A percentile compares a stretch with the other conserved stretches of the same genome.
These are phyloP conservation scores for Candida loeiensis DNA, from an alignment of 805 yeast genomes.

Conservation along the genomic window DNA sequence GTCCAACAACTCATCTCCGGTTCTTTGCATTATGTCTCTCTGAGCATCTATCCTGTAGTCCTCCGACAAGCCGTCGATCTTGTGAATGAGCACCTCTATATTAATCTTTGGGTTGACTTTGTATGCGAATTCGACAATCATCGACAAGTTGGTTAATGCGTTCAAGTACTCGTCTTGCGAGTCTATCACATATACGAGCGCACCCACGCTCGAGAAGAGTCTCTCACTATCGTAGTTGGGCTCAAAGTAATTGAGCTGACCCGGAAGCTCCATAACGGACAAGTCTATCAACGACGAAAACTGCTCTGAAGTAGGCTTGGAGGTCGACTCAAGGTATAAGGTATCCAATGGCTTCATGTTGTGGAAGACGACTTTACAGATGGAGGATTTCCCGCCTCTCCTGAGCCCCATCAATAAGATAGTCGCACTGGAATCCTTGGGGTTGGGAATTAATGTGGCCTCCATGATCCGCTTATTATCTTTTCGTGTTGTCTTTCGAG, in stretches of 20 bases:
- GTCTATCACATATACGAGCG: slow-evolving; percentile 91
- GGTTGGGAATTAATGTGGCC: slow-evolving; percentile 22
- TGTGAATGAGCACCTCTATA: slow-evolving; percentile 90
- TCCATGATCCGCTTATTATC: slow-evolving; percentile 13
- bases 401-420: slow-evolving; percentile 85
- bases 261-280: slow-evolving; percentile 91
- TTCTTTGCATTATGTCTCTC: slow-evolving; percentile 93
- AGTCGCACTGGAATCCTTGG: slow-evolving; percentile 67
- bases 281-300: slow-evolving; percentile 81
- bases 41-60: slow-evolving; percentile 94
- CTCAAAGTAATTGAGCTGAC: slow-evolving; percentile 85
- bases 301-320: slow-evolving; percentile 82
- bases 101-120: slow-evolving; percentile 80
- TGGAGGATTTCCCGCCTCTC: slow-evolving; percentile 90
- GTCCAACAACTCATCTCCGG: slow-evolving; percentile 88
- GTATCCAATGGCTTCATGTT: slow-evolving; percentile 96
- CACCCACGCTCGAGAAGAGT: slow-evolving; percentile 78
- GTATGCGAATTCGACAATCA: slow-evolving; percentile 83
- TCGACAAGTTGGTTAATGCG: slow-evolving; percentile 83
- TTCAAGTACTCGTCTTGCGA: slow-evolving; percentile 92
- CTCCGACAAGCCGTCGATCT: slow-evolving; percentile 91
- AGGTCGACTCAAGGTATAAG: slow-evolving; percentile 81
- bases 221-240: slow-evolving; percentile 77
- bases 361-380: slow-evolving; percentile 92
- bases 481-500: too few species aligned